Evolutionary conservation across 805 yeast genomes (phyloP).

Genomic region (Candida wancherniae): DNA sequence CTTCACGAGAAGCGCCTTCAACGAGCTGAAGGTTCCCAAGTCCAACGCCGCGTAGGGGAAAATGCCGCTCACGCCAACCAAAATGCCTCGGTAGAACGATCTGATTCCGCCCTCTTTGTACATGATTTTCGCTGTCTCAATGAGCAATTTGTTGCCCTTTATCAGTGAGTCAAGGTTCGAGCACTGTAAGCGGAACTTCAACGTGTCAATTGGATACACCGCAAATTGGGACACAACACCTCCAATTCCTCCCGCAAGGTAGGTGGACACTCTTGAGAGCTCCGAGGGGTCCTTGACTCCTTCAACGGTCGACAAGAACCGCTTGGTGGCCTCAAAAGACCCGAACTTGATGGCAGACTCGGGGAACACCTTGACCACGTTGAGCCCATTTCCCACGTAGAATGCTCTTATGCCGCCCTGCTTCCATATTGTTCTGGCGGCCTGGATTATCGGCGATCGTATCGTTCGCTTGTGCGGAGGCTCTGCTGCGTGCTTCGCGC

Average conservation of each 20-base stretch:
- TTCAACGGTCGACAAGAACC: slow-evolving; percentile 66
- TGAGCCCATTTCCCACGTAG: slow-evolving; percentile 93
- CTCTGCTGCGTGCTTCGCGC: slow-evolving; percentile 29
- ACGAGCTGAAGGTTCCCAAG: slow-evolving; percentile 84
- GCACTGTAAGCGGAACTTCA: slow-evolving; percentile 91
- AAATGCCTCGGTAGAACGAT: slow-evolving; percentile 80
- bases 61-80: slow-evolving; percentile 91
- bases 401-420: slow-evolving; percentile 87
- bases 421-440: slow-evolving; percentile 72
- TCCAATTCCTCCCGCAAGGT: slow-evolving; percentile 92
- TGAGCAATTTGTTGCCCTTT: slow-evolving; percentile 57
- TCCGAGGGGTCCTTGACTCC: slow-evolving; percentile 68
- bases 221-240: slow-evolving; percentile 91
- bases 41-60: slow-evolving; percentile 98
- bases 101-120: slow-evolving; percentile 72
- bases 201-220: slow-evolving; percentile 92
- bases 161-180: slow-evolving; percentile 65
- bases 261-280: slow-evolving; percentile 73
- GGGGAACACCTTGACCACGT: slow-evolving; percentile 91
- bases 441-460: slow-evolving; percentile 72
- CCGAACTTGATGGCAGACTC: slow-evolving; percentile 98
- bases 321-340: slow-evolving; percentile 82
- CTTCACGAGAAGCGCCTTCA: slow-evolving; percentile 70
- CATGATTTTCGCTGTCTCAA: slow-evolving; percentile 71
- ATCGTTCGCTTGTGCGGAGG: slow-evolving; percentile 45